These are phyloP conservation scores for Mycena vulgaris DNA, from an alignment of 768 basidiomycete species.

Conservation along the genomic window DNA sequence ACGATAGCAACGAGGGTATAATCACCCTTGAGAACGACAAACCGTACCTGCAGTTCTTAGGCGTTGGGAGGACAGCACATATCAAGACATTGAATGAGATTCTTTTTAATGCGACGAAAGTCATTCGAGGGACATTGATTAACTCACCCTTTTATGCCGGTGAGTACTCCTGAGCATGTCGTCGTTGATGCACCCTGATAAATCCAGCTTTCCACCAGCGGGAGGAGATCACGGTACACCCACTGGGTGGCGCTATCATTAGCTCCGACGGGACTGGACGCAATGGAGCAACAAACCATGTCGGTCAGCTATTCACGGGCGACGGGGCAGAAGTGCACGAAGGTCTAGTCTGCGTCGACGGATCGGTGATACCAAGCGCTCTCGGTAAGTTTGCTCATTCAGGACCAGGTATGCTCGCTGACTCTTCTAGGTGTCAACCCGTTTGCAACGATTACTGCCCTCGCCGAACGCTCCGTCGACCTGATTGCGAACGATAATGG, in stretches of 20 bases:
- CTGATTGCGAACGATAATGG: conserved; percentile 10
- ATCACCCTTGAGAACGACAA: conserved; percentile 33
- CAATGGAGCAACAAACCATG: conserved; percentile 35
- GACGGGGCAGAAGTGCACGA: conserved; percentile 33
- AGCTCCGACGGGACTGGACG: conserved; percentile 38
- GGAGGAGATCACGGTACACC: conserved; percentile 37
- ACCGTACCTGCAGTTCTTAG: conserved; percentile 38
- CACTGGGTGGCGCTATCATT: conserved; percentile 38
- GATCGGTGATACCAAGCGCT: conserved; percentile 37
- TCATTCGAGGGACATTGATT: conserved; percentile 37
- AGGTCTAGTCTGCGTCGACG: conserved; percentile 39
- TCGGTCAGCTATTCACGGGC: conserved; percentile 34
- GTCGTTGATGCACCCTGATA: neutral
- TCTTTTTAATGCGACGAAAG: conserved; percentile 36
- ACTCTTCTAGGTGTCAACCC: conserved; percentile 35
- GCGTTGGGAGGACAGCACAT: conserved; percentile 36
- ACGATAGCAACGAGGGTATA: conserved; percentile 39
- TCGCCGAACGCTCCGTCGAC: conserved; percentile 39
- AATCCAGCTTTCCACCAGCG: conserved; percentile 26
- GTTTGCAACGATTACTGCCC: conserved; percentile 39
- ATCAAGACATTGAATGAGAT: conserved; percentile 34
- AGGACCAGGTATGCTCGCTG: neutral
- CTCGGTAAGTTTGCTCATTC: conserved; percentile 27
- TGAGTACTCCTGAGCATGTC: neutral
- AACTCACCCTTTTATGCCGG: conserved; percentile 36